Conservation (phyloP, 768 basidiomycete species). For the Pleurotus sapidus region DNA sequence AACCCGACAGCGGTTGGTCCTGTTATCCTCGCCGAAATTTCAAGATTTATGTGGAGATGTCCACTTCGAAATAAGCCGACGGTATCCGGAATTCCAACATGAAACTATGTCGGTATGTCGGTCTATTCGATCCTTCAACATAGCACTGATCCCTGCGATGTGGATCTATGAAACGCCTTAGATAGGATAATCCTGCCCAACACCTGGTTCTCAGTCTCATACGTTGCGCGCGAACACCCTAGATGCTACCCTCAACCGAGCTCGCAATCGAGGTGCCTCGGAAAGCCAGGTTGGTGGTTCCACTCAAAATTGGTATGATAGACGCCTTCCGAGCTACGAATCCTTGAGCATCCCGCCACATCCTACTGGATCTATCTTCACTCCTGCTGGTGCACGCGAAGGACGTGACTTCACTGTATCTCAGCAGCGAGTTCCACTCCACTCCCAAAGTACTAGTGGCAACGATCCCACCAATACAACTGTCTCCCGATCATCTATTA, state of each 20-base stretch:
- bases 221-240: neutral
- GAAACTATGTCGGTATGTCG: neutral
- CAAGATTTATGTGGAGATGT: conserved; percentile 1
- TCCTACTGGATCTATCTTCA: neutral
- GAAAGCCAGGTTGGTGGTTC: too few species aligned
- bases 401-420: neutral
- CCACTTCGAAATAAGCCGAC: neutral
- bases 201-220: neutral
- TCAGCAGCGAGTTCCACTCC: neutral
- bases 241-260: neutral
- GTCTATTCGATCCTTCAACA: neutral
- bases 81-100: neutral
- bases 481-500: neutral
- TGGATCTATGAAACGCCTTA: neutral
- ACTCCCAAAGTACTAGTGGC: neutral
- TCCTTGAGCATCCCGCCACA: neutral
- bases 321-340: too few species aligned
- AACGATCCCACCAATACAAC: neutral
- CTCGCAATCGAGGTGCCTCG: neutral
- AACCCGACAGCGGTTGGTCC: neutral
- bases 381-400: neutral
- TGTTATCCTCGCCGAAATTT: neutral
- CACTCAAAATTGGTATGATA: too few species aligned
- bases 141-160: too few species aligned
- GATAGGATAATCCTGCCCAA: neutral